Base-by-base conservation (phyloP, 2,329 filamentous ascomycete species). In the Calonectria leucothoes region DNA sequence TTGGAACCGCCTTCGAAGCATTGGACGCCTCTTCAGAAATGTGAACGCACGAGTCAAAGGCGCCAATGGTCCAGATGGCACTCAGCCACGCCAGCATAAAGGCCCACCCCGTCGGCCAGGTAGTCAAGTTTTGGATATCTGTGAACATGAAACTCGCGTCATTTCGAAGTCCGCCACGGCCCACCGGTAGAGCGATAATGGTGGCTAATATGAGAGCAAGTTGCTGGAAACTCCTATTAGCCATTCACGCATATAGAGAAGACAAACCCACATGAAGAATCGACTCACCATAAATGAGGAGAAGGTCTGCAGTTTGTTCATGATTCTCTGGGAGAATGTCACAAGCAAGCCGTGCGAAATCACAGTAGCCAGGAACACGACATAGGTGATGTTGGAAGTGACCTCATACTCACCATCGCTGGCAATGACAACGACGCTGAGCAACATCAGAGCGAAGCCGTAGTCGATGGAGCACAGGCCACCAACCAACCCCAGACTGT, bases 31-130 rank as follows among this genome's bases (percentile, higher is more conserved):
- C 57, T 11, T 61, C 57, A 17, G 57, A 61, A 61, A 61, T 61
- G 57, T 61, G 57, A 12, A 61, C 57, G 25, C 57, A 61, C 8
- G 57, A 61, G 14, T 61, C 57, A 11, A 61, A 61, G 11, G 57
- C 57, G 7, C 57, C 57, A 27, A 61, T 61, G 15, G 57, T 61
- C 57, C 57, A 61, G n/a, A 61, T 61, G 7, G 57, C 57, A 29
- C 57, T 61, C 8, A 61, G 35, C 57, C 57, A 61, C 25, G 57
- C 57, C 12, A 61, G 57, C 57, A 61, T 61, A 14, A 61, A 61
- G 15, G 35, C 25, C 57, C 57, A 61, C 2, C 57, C 57, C 12
- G 31, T 61, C 6, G 57, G 57, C 57, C 57, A 61, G 2, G n/a
- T 42, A 14, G 57, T 27, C 57, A 61, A 29, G 57, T 61, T 61